Evolutionary conservation across 129 eudicot species (phyloP), one percentile per base, ranked within the genome.

Genomic region (Artemisia argyi): DNA sequence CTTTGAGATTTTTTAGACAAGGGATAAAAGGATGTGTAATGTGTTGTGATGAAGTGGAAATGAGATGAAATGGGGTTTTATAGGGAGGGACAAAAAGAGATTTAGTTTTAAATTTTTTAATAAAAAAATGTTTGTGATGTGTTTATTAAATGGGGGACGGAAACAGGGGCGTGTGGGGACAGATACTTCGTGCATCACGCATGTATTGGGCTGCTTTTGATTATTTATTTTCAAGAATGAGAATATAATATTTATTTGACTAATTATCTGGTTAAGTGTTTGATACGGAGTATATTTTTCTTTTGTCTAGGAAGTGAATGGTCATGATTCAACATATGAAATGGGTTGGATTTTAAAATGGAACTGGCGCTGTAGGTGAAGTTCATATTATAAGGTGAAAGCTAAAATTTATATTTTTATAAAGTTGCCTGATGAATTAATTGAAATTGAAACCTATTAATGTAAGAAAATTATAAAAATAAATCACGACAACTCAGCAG

Each of bases 121-220:
- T 3, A 52, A 12, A 12, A 52, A 52, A 12, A 52, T 52, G n/a
- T 51, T 52, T 52, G 32, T 5, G 2, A 12, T 52, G n/a, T 12
- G 17, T 52, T 51, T 52, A 52, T 52, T 52, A 52, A 5, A 12
- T 10, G 57, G 63, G 59, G 49, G 73, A 62, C 80, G 13, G 51
- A 46, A 61, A 53, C 82, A 61, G 14, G 47, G 83, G 81, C 82
- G 90, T 83, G 86, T 73, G 91, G 76, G 69, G 53, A 58, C 71
- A 74, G 68, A 82, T 76, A 69, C 52, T 73, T 81, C 68, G 86
- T 76, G 62, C 73, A 59, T 78, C 78, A 75, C 82, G 87, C 72
- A 73, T 68, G 76, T 73, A 58, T 65, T 48, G 67, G 78, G 73
- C 82, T 71, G 80, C 73, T 73, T 49, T 68, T 48, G 17, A 15